phyloP scores from a whole-genome alignment of 306 rosid genomes.

The Benincasa hispida region DNA sequence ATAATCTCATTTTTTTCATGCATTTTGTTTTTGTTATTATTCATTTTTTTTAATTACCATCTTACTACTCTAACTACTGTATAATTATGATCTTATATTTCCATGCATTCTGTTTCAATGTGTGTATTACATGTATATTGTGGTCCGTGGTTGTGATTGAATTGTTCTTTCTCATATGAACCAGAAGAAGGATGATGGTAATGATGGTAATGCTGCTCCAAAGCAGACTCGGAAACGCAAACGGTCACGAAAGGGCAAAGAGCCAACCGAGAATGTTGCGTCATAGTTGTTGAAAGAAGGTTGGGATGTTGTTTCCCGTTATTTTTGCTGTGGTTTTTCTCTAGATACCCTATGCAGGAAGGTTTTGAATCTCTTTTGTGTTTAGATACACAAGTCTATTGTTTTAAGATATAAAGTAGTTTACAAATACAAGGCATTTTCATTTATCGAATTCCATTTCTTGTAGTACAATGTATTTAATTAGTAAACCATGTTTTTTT shows the following conservation, averaged over 20 bases:
- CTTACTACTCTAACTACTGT: background rate
- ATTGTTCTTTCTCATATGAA: background rate
- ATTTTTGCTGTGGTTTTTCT: too few relatives aligned
- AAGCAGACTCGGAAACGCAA: conserved; percentile 20
- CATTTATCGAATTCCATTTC: too few relatives aligned
- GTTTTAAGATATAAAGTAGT: too few relatives aligned
- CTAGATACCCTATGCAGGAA: too few relatives aligned
- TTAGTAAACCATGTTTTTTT: too few relatives aligned
- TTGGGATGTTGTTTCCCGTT: too few relatives aligned
- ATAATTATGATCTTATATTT: background rate
- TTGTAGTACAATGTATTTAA: too few relatives aligned
- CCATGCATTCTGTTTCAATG: background rate
- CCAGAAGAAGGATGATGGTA: background rate
- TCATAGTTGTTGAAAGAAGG: too few relatives aligned
- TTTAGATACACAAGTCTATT: too few relatives aligned
- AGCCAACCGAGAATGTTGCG: background rate
- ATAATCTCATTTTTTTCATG: background rate
- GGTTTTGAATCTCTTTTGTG: too few relatives aligned
- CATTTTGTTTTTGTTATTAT: background rate
- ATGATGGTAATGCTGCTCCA: background rate
- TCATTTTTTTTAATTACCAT: background rate
- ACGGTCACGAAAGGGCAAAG: conserved; percentile 17
- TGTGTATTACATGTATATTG: background rate
- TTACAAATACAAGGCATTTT: too few relatives aligned
- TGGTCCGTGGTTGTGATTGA: background rate